These are phyloP conservation scores for Exserohilum rostratum DNA, from an alignment of 2,329 filamentous ascomycete species.

Conservation along the genomic window DNA sequence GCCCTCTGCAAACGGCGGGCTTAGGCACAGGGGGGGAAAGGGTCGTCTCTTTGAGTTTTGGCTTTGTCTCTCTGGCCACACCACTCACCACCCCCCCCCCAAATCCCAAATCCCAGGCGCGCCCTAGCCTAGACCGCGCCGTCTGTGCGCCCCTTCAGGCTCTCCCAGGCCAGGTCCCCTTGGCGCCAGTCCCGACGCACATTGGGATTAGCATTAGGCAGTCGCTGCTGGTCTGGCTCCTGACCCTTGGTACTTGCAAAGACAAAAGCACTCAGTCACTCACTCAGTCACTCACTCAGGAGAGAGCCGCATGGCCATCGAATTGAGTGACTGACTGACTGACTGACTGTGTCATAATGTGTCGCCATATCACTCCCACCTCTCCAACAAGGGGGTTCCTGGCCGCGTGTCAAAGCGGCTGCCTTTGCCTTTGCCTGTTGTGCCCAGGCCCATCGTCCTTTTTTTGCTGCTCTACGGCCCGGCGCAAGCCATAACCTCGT, in stretches of 20 bases:
- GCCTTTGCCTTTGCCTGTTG: no score
- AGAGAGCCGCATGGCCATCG: slow-evolving; percentile 40
- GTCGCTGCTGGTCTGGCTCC: slow-evolving; percentile 30
- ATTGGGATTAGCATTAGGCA: slow-evolving; percentile 9
- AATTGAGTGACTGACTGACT: no score
- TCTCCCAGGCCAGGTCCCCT: slow-evolving; percentile 24
- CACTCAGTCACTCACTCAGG: slow-evolving; percentile 39
- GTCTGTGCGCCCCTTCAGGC: slow-evolving; percentile 34
- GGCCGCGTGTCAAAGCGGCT: neutral
- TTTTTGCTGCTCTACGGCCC: slow-evolving; percentile 34
- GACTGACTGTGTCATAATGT: no score
- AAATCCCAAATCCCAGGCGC: slow-evolving; percentile 18
- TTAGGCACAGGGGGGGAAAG: slow-evolving; percentile 24
- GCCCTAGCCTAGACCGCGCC: slow-evolving; percentile 43
- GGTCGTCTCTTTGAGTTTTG: slow-evolving; percentile 29
- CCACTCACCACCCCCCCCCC: neutral
- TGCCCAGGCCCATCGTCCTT: no score
- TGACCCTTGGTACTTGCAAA: slow-evolving; percentile 45
- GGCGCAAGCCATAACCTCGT: slow-evolving; percentile 45
- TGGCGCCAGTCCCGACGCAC: slow-evolving; percentile 47
- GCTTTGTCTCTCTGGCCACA: slow-evolving; percentile 38
- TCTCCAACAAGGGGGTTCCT: neutral
- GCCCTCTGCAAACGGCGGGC: slow-evolving; percentile 29
- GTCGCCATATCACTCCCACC: no score
- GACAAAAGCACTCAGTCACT: slow-evolving; percentile 33